These are phyloP conservation scores for Thelonectria olida DNA, from an alignment of 2,329 filamentous ascomycete species.

Conservation along the genomic window DNA sequence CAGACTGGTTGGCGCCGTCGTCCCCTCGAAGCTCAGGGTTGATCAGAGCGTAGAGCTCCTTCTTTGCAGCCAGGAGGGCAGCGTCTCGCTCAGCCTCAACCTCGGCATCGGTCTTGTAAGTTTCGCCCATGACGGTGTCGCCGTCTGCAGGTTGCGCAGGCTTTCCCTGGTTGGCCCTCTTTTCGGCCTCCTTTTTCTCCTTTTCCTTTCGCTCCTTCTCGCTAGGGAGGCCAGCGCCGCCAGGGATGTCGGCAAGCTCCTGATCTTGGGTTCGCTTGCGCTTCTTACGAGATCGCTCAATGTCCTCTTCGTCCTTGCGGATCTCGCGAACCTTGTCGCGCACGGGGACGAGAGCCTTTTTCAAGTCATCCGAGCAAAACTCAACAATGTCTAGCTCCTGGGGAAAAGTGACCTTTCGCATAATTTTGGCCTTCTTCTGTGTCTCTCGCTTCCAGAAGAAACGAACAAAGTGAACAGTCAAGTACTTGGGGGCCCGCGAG, in stretches of 20 bases:
- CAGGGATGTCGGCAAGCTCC: constrained; percentile 55
- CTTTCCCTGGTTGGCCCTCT: constrained; percentile 57
- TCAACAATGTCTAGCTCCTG: constrained; percentile 92
- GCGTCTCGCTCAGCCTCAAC: constrained; percentile 86
- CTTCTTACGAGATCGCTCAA: constrained; percentile 90
- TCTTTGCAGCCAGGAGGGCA: constrained; percentile 81
- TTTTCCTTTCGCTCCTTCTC: constrained; percentile 62
- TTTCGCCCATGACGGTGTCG: constrained; percentile 78
- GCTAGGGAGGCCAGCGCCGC: constrained; percentile 58
- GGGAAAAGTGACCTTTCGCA: constrained; percentile 98
- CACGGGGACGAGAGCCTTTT: constrained; percentile 85
- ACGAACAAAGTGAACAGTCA: constrained; percentile 96
- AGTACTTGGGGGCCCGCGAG: constrained; percentile 89
- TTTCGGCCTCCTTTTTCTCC: constrained; percentile 56
- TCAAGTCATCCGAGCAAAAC: constrained; percentile 92
- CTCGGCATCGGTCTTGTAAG: constrained; percentile 93
- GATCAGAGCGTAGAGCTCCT: constrained; percentile 84
- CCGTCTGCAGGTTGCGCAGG: constrained; percentile 58
- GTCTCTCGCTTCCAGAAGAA: constrained; percentile 98
- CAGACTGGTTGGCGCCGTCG: constrained; percentile 88
- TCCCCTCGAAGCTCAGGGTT: constrained; percentile 79
- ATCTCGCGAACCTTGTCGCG: constrained; percentile 96
- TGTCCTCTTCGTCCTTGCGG: constrained; percentile 92
- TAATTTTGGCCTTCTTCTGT: constrained; percentile 99
- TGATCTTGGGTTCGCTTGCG: constrained; percentile 74